Conservation (phyloP, 495 filamentous ascomycete genomes). For the Trichoderma asperelloides region DNA sequence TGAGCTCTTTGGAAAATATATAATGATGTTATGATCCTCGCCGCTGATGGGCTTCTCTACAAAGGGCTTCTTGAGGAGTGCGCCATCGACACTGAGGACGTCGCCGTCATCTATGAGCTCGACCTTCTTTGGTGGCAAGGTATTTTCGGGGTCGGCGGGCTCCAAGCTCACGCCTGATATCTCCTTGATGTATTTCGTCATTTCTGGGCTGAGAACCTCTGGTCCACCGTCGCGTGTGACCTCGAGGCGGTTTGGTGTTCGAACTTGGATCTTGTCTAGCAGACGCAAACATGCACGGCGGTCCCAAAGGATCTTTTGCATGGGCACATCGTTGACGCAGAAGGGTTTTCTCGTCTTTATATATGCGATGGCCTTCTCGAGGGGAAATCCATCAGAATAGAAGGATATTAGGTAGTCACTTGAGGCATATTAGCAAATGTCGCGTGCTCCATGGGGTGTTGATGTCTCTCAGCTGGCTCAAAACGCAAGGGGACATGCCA, state of each 20-base stretch:
- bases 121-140: constrained; percentile 56
- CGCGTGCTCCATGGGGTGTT: background rate
- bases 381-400: constrained; percentile 92
- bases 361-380: constrained; percentile 96
- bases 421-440: constrained; percentile 11
- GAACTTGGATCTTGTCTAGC: constrained; percentile 78
- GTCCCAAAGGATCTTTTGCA: constrained; percentile 99
- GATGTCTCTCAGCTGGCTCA: background rate
- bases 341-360: constrained; percentile 85
- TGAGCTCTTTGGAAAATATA: constrained; percentile 80
- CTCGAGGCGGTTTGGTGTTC: constrained; percentile 82
- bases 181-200: constrained; percentile 68
- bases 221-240: constrained; percentile 93
- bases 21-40: constrained; percentile 97
- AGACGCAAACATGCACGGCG: constrained; percentile 79
- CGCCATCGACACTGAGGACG: constrained; percentile 77
- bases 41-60: constrained; percentile 98
- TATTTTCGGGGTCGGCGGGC: constrained; percentile 62
- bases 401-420: constrained; percentile 95
- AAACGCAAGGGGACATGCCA: background rate
- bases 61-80: constrained; percentile 78
- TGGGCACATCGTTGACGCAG: constrained; percentile 92
- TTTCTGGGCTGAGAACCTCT: constrained; percentile 59
- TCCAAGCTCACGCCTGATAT: constrained; percentile 72
- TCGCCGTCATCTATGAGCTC: constrained; percentile 81